Conservation (phyloP, 306 rosid genomes). For the Phaseolus lunatus region DNA sequence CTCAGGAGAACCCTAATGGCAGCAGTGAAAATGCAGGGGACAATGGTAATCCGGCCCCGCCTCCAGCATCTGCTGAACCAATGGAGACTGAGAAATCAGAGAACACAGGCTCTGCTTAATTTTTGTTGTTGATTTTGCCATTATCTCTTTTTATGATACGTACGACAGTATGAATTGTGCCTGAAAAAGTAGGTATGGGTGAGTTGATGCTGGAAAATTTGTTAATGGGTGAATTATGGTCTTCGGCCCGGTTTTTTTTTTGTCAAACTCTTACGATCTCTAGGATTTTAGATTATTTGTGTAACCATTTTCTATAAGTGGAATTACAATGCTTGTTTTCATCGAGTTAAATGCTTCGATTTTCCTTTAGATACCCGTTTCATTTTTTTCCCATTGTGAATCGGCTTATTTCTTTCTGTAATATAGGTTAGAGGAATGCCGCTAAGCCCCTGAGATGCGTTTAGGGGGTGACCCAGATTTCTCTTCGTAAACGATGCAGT, state of each 20-base stretch:
- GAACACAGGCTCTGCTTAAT: conserved; percentile 56
- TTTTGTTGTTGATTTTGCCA: conserved; percentile 34
- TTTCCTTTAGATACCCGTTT: neutral
- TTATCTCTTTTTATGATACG: neutral
- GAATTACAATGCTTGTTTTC: conserved; percentile 32
- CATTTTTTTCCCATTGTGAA: neutral
- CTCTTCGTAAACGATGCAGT: no score
- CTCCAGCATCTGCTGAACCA: conserved; percentile 64
- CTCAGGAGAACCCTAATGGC: conserved; percentile 45
- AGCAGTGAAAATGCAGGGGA: conserved; percentile 53
- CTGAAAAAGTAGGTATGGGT: conserved; percentile 13
- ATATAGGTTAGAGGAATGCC: no score
- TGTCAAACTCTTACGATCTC: neutral
- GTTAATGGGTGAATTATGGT: conserved; percentile 36
- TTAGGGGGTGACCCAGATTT: no score
- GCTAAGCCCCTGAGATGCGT: no score
- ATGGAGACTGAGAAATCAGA: conserved; percentile 89
- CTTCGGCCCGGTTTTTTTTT: conserved; percentile 38
- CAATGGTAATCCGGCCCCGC: conserved; percentile 53
- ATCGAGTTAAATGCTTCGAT: neutral
- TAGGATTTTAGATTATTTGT: conserved; percentile 43
- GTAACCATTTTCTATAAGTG: conserved; percentile 39
- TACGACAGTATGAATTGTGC: conserved; percentile 34
- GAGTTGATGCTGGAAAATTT: conserved; percentile 42
- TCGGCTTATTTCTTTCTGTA: neutral